phyloP scores from a whole-genome alignment of 1,284 basidiomycete genomes.

The Ustanciosporium gigantosporum region DNA sequence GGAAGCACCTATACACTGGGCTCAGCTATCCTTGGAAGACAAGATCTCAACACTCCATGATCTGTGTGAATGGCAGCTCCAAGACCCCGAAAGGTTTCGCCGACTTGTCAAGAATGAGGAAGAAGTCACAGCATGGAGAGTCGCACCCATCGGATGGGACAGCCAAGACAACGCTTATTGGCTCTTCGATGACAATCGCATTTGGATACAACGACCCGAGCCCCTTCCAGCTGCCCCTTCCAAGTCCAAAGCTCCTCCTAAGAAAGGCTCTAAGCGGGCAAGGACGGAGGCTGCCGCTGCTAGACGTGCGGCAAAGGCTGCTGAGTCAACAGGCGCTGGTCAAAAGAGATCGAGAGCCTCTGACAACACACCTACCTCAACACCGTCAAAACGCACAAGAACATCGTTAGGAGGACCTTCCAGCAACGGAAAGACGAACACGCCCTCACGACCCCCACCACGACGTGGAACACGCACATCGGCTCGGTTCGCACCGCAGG shows the following conservation, averaged over 20 bases:
- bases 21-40: slow-evolving; percentile 62
- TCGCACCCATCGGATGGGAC: slow-evolving; percentile 85
- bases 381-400: slow-evolving; percentile 26
- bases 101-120: slow-evolving; percentile 64
- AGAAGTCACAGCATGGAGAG: slow-evolving; percentile 64
- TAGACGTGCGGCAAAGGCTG: slow-evolving; percentile 59
- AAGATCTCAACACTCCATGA: slow-evolving; percentile 61
- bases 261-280: slow-evolving; percentile 35
- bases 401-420: slow-evolving; percentile 19
- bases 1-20: slow-evolving; percentile 61
- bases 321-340: slow-evolving; percentile 38
- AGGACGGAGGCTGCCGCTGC: slow-evolving; percentile 29
- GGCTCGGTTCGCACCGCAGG: slow-evolving; percentile 18
- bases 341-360: slow-evolving; percentile 67
- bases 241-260: slow-evolving; percentile 32
- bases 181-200: slow-evolving; percentile 81
- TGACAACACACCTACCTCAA: slow-evolving; percentile 16
- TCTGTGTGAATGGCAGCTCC: slow-evolving; percentile 66
- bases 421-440: slow-evolving; percentile 3
- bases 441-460: slow-evolving; percentile 21
- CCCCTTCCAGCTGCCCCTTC: slow-evolving; percentile 25
- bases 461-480: slow-evolving; percentile 30
- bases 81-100: slow-evolving; percentile 65
- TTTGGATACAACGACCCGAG: slow-evolving; percentile 76
- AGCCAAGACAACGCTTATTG: slow-evolving; percentile 80